Percentiles rank a stretch among this genome's conserved stretches.
These are phyloP conservation scores for Penicillium pulvis DNA, from an alignment of 495 filamentous ascomycete genomes.

Conservation along the genomic window DNA sequence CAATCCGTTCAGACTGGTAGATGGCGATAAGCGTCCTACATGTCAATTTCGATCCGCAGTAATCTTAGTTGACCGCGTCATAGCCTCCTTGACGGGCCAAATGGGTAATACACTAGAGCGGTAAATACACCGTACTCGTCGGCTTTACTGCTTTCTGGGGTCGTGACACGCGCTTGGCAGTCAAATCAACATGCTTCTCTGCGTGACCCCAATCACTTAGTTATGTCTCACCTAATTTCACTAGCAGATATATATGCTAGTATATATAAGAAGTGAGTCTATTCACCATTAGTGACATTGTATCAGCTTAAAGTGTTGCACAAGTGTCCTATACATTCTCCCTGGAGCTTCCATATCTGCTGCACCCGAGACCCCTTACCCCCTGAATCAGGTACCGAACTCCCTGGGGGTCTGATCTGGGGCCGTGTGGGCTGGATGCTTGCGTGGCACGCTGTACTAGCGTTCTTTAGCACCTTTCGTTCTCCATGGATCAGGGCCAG, in stretches of 20 bases:
- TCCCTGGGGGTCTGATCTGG: slow-evolving; percentile 10
- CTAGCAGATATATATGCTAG: too few species aligned
- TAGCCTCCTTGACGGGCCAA: slow-evolving; percentile 3
- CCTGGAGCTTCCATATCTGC: too few species aligned
- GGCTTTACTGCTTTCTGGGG: not conserved
- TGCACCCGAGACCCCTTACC: not conserved
- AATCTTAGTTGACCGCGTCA: slow-evolving; percentile 29
- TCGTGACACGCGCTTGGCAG: too few species aligned
- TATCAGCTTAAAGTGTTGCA: too few species aligned
- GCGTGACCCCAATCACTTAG: too few species aligned
- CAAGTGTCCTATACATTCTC: too few species aligned
- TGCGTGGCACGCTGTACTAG: slow-evolving; percentile 17
- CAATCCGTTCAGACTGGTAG: not conserved
- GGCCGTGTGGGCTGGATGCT: slow-evolving; percentile 7
- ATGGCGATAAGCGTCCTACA: slow-evolving; percentile 14
- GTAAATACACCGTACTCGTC: not conserved
- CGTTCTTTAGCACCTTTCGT: not conserved
- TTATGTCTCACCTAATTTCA: too few species aligned
- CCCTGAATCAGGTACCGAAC: slow-evolving; percentile 5
- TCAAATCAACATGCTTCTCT: too few species aligned
- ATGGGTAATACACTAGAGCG: not conserved
- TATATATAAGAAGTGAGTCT: too few species aligned
- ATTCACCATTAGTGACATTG: too few species aligned
- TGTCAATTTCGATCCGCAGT: slow-evolving; percentile 18
- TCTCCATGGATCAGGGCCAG: not conserved